A percentile compares a stretch with the other conserved stretches of the same genome.
These are phyloP conservation scores for Hebeloma cylindrosporum DNA, from an alignment of 768 basidiomycete species.

Conservation along the genomic window DNA sequence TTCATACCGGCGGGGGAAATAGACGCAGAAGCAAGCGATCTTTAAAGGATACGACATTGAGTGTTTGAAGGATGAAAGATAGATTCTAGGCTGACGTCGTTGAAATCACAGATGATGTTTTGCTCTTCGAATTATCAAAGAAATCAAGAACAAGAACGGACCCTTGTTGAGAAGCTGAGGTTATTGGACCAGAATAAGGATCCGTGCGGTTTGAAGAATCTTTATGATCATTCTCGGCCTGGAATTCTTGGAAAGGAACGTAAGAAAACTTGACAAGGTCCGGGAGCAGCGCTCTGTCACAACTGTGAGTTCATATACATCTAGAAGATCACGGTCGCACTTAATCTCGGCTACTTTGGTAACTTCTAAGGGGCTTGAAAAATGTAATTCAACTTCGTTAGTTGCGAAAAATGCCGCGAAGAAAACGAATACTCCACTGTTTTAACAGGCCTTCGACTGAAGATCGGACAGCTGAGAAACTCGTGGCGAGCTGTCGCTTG, in stretches of 20 bases:
- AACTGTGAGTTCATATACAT: background rate
- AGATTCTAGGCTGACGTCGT: constrained; percentile 22
- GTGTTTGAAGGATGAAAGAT: constrained; percentile 6
- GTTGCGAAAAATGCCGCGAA: background rate
- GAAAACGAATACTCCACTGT: constrained; percentile 41
- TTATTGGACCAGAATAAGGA: constrained; percentile 38
- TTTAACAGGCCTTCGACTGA: constrained; percentile 83
- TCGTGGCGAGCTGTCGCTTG: constrained; percentile 75
- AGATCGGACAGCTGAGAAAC: constrained; percentile 69
- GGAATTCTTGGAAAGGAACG: constrained; percentile 61
- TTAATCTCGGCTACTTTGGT: constrained; percentile 80
- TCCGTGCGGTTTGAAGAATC: constrained; percentile 12
- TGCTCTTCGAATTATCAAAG: constrained; percentile 35
- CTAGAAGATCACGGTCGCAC: constrained; percentile 37
- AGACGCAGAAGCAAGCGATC: constrained; percentile 32
- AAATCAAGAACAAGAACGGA: constrained; percentile 50
- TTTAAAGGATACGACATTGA: constrained; percentile 9
- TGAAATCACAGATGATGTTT: constrained; percentile 30
- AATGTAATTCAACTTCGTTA: too few relatives aligned
- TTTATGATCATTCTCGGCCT: constrained; percentile 39
- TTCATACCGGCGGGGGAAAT: constrained; percentile 60
- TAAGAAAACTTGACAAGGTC: constrained; percentile 82
- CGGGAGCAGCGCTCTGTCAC: constrained; percentile 67
- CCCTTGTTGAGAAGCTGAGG: constrained; percentile 23
- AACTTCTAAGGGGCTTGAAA: constrained; percentile 73